Percentiles rank a stretch among this genome's conserved stretches.
phyloP scores from a whole-genome alignment of 1,284 basidiomycete species.

The Ustilago loliicola region DNA sequence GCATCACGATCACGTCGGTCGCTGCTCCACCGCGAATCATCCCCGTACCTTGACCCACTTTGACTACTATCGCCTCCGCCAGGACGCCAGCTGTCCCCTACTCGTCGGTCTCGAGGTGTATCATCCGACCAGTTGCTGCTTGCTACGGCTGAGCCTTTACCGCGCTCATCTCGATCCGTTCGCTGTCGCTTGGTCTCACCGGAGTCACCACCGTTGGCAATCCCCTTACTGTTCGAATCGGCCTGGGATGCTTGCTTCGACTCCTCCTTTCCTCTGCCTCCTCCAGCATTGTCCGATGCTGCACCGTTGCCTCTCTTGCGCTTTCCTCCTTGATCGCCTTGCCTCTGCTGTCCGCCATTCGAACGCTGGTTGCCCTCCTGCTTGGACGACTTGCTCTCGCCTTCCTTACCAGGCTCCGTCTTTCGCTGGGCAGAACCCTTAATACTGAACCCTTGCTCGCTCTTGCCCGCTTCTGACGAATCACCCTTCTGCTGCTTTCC shows the following conservation, averaged over 20 bases:
- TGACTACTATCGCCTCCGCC: slow-evolving; percentile 17
- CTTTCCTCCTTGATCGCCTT: slow-evolving; percentile 19
- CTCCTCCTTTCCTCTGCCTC: slow-evolving; percentile 2
- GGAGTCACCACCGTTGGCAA: neutral
- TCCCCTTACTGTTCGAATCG: slow-evolving; percentile 3
- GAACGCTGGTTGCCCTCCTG: slow-evolving; percentile 1
- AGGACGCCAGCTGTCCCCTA: slow-evolving; percentile 36
- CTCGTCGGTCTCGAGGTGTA: slow-evolving; percentile 26
- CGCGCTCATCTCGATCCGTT: slow-evolving; percentile 25
- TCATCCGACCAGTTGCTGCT: slow-evolving; percentile 27
- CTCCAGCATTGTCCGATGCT: neutral
- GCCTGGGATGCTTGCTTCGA: slow-evolving; percentile 7
- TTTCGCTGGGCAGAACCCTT: slow-evolving; percentile 44
- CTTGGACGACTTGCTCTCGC: neutral
- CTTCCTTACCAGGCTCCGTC: slow-evolving; percentile 13
- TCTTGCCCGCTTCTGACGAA: neutral
- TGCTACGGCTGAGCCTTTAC: slow-evolving; percentile 8
- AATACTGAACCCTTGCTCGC: slow-evolving; percentile 41
- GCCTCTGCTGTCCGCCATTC: slow-evolving; percentile 6
- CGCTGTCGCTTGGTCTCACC: slow-evolving; percentile 29
- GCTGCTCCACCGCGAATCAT: slow-evolving; percentile 25
- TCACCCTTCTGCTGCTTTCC: slow-evolving; percentile 14
- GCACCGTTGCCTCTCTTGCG: slow-evolving; percentile 32
- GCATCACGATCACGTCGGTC: slow-evolving; percentile 26
- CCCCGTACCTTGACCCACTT: slow-evolving; percentile 10